Conservation (phyloP, 495 filamentous ascomycete genomes). For the Penicillium pancosmium region DNA sequence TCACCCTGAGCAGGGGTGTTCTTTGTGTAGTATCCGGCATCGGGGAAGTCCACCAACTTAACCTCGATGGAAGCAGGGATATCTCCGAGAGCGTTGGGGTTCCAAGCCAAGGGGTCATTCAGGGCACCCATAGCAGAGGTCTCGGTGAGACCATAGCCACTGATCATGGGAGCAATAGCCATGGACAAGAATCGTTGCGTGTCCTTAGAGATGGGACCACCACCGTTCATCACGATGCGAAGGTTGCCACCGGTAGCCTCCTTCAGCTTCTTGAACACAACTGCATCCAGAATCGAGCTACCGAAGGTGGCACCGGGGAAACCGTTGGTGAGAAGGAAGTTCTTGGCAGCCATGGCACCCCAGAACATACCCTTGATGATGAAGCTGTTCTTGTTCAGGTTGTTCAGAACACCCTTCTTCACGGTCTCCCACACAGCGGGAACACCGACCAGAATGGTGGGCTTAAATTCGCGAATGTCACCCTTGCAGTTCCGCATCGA, state of each 20-base stretch:
- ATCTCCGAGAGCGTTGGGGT: conserved; percentile 75
- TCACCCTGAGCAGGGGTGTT: conserved; percentile 94
- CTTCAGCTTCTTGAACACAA: conserved; percentile 91
- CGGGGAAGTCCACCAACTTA: conserved; percentile 94
- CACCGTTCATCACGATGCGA: conserved; percentile 82
- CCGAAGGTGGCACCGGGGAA: conserved; percentile 72
- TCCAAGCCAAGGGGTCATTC: conserved; percentile 90
- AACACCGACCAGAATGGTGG: conserved; percentile 90
- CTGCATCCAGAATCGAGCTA: conserved; percentile 64
- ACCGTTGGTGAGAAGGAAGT: conserved; percentile 72
- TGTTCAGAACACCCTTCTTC: conserved; percentile 93
- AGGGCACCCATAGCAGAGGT: conserved; percentile 92
- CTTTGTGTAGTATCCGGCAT: conserved; percentile 86
- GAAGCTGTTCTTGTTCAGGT: conserved; percentile 74
- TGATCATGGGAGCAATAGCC: conserved; percentile 86
- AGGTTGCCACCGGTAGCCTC: conserved; percentile 84
- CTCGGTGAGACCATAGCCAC: conserved; percentile 95
- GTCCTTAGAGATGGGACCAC: conserved; percentile 83
- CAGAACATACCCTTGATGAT: conserved; percentile 87
- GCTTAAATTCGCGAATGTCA: conserved; percentile 92
- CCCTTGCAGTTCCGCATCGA: conserved; percentile 93
- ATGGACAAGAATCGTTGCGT: conserved; percentile 87
- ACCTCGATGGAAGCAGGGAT: conserved; percentile 81
- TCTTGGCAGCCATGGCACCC: conserved; percentile 84
- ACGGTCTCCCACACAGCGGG: conserved; percentile 97